These are phyloP conservation scores for Catharanthus roseus DNA, from an alignment of 257 asterid genomes.

Conservation along the genomic window DNA sequence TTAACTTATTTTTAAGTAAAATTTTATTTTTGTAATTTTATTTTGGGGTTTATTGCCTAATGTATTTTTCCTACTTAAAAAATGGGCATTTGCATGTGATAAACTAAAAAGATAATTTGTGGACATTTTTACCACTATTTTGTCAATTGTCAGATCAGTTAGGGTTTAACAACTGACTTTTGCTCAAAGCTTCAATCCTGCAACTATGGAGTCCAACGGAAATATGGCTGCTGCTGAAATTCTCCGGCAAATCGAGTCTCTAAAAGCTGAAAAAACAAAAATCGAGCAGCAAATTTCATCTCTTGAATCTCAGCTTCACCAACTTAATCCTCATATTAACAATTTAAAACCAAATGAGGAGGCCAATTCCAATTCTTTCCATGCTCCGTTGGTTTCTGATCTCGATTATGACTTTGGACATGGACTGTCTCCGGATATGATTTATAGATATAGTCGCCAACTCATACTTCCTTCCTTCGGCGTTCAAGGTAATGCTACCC, in stretches of 20 bases:
- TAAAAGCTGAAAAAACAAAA: conserved; percentile 33
- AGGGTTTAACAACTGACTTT: background rate
- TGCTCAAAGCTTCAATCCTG: background rate
- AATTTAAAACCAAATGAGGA: conserved; percentile 15
- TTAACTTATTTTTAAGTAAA: too few relatives aligned
- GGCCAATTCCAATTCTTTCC: conserved; percentile 20
- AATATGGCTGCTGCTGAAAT: conserved; percentile 39
- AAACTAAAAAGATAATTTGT: too few relatives aligned
- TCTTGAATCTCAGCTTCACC: conserved; percentile 55
- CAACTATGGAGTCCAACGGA: conserved; percentile 44
- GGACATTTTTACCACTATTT: too few relatives aligned
- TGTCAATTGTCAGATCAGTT: too few relatives aligned
- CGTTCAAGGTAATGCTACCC: conserved; percentile 28
- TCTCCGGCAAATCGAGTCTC: conserved; percentile 43
- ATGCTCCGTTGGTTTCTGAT: conserved; percentile 1
- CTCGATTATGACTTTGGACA: conserved; percentile 14
- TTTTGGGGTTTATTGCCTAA: too few relatives aligned
- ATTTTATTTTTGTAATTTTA: too few relatives aligned
- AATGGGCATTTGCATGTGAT: too few relatives aligned
- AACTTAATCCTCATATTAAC: conserved; percentile 9
- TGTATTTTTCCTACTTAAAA: too few relatives aligned
- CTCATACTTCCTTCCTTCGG: conserved; percentile 92
- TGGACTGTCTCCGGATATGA: conserved; percentile 60
- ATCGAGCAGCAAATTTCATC: conserved; percentile 55
- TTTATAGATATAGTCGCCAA: conserved; percentile 90